These are phyloP conservation scores for Saccharomyces hybrid DNA, from an alignment of 1,139 yeast species.

Conservation along the genomic window DNA sequence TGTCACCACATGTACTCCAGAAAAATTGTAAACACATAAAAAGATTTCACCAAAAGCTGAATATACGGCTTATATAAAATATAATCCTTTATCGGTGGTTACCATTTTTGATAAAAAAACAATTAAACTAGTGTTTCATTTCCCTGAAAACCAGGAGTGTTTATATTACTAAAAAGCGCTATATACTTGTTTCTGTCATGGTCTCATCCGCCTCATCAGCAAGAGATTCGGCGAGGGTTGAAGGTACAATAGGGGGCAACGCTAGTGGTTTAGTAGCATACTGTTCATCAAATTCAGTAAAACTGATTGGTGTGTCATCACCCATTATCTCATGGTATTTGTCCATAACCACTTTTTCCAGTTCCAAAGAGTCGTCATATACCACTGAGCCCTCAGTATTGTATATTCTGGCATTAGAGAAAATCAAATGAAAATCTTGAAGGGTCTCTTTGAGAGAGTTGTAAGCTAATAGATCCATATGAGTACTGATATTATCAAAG, in stretches of 20 bases:
- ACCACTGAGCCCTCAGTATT: slow-evolving; percentile 86
- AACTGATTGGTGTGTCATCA: slow-evolving; percentile 37
- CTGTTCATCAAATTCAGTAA: slow-evolving; percentile 43
- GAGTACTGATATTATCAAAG: slow-evolving; percentile 56
- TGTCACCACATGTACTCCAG: too few species aligned
- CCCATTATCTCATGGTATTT: slow-evolving; percentile 32
- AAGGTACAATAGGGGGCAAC: background rate
- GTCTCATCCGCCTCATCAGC: background rate
- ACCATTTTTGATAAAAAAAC: too few species aligned
- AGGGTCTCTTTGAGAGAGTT: slow-evolving; percentile 51
- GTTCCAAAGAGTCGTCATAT: slow-evolving; percentile 62
- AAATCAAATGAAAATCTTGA: slow-evolving; percentile 70
- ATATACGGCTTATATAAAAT: too few species aligned
- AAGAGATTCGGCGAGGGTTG: background rate
- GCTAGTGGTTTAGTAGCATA: slow-evolving; percentile 35
- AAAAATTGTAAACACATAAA: too few species aligned
- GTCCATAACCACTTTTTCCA: slow-evolving; percentile 45
- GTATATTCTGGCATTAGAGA: slow-evolving; percentile 75
- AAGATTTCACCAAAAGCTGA: too few species aligned
- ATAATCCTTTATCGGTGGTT: too few species aligned
- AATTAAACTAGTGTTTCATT: background rate
- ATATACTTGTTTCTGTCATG: background rate
- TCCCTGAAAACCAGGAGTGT: background rate
- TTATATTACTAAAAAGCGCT: background rate
- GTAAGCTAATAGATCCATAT: slow-evolving; percentile 49